Base-by-base conservation (phyloP, 768 basidiomycete species). In the Xerocomellus intermedius region DNA sequence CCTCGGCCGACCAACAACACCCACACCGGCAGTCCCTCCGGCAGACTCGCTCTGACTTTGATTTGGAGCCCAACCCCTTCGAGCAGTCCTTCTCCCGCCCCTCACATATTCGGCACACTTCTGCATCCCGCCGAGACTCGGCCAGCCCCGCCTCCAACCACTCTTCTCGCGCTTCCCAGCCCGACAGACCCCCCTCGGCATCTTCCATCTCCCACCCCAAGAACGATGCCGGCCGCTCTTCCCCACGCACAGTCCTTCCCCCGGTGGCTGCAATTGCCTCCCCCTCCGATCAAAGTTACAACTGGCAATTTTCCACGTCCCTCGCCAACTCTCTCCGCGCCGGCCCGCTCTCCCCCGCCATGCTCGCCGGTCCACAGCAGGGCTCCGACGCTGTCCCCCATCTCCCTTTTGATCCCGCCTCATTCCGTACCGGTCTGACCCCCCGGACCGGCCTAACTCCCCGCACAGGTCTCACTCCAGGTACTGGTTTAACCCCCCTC, bases 321-420 rank as follows among this genome's bases (percentile, higher is more conserved):
- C 74, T 87, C 46, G 73, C 78, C 41, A 89, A 89, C 71, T 94
- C 92, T 3, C 83, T 98, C 33, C 86, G 96, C 43, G 82, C 94
- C 0, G 96, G 95, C 5, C 96, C 96, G 1, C 86, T 98, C 51
- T 94, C 91, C 6, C 96, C 96, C 30, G 94, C 96, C 51, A 96
- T 98, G 92, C 86, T 97, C 56, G 85, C 91, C 26, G 96, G 90
- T 9, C 95, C 94, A 4, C 86, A 84, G 69, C 78, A 78, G 44
- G 61, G 74, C 48, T 73, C 72, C 33, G 79, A 64, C 68, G 63
- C 65, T n/a, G 64, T 70, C 22, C 57, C 70, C 43, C 70, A 73
- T 44, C 57, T 71, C 4, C 72, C 72, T 47, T 95, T 92, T 69
- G 91, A 94, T 66, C 83, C 87, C 38, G 64, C 81, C 60, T 74